Evolutionary conservation across 495 filamentous ascomycete genomes (phyloP), one percentile per base, ranked within the genome.

Genomic region (Penicillium canescens): DNA sequence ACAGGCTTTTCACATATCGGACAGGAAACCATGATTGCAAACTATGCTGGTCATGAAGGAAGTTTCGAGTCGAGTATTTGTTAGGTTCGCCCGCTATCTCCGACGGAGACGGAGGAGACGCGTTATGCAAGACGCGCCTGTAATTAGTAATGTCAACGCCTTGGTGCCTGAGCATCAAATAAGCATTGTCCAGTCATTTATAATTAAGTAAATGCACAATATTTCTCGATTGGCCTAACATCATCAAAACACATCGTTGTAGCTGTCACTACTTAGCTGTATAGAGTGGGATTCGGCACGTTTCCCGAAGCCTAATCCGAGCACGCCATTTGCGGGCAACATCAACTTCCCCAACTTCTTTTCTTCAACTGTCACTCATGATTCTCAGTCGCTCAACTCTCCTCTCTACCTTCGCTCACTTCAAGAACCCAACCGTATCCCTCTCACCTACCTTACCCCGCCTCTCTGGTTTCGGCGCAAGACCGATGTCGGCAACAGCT

Each of bases 1-100:
- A 98, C 92, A 37, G 79, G 74, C 55, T 90, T 88, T 44, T 80
- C 76, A 72, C 94, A 98, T 50, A 92, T 89, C 6, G 94, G 94
- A 65, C 94, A 98, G 50, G 80, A 80, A 31, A 98, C 92, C 85
- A 89, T 91, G 31, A 18, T 66, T 59, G 12, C 45, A 35, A 21
- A 39, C 16, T 48, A 37, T 40, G 18, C 8, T 42, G 37, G 39
- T 42, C 13, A 54, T 42, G 41, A 24, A 37, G 43, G 6, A 40
- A 31, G 7, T n/a, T 33, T 47, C 26, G 55, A 24, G 18, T 18
- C 18, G 23, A 24, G 28, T 31, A 31, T 0, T 10, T 31, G 28
- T 31, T 7, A 31, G 9, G 28, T 31, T 4, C 28, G 28, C 18
- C 18, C 18, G 18, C 28, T 31, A 31, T 31, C 28, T 31, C 28